Base-by-base conservation (phyloP, 164 flowering plant species). In the Annona cherimola region DNA sequence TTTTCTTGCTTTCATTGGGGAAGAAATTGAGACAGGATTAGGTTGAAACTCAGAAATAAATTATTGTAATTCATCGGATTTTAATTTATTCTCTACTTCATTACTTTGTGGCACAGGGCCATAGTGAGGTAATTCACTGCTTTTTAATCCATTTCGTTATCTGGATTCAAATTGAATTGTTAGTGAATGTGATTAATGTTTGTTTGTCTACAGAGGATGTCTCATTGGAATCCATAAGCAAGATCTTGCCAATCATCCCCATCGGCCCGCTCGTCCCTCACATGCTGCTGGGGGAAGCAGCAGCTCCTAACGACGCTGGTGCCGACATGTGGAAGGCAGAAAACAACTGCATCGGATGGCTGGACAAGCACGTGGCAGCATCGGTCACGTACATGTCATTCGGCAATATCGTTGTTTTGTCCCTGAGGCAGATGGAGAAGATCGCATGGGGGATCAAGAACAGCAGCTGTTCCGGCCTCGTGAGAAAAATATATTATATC, bases 311-410 rank as follows among this genome's bases (percentile, higher is more conserved):
- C 35, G 35, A 76, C 0, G 3, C 5, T 8, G 9, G 39, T 4
- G 5, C 44, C 54, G 90, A 89, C 69, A 67, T 83, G 46, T 69
- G 79, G 78, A 77, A 66, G 43, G 80, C 86, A 2, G 89, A 86
- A 16, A 40, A 66, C 42, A 65, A 71, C 19, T 81, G 84, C 74
- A 16, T 83, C 1, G 81, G 73, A 41, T 90, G 89, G 90, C 83
- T 90, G 2, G 84, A 86, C 81, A 4, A 79, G 2, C 80, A 82
- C 54, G 80, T 82, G 1, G 61, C 79, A 0, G 55, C 76, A 0
- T 83, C 93, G 2, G 93, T 89, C 5, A 86, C 86, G 1, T 87
- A 90, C 76, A 74, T 89, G 4, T 86, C 90, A 0, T 85, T 90
- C 26, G 96, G 96, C 0, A 88, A 80, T 42, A 63, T 89, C 0